These are phyloP conservation scores for Zygosaccharomyces sapae DNA, from an alignment of 1,139 yeast genomes.

Conservation along the genomic window DNA sequence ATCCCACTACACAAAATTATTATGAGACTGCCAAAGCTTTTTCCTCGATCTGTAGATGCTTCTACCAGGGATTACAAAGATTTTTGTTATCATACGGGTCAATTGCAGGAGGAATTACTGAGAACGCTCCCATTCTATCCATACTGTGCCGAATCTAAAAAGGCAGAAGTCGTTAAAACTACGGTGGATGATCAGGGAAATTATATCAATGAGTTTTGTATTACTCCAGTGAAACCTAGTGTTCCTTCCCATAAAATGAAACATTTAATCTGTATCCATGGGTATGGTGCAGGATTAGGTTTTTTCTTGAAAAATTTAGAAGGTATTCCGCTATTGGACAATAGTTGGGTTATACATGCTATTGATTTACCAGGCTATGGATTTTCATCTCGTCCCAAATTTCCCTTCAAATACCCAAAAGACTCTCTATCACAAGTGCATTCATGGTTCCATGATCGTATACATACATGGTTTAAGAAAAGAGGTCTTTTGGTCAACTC, in stretches of 20 bases:
- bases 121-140: conserved; percentile 40
- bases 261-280: conserved; percentile 66
- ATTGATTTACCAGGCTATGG: conserved; percentile 79
- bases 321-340: conserved; percentile 23
- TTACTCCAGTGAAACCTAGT: conserved; percentile 42
- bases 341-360: conserved; percentile 64
- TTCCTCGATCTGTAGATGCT: conserved; percentile 53
- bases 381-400: conserved; percentile 61
- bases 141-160: conserved; percentile 27
- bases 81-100: conserved; percentile 14
- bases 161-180: conserved; percentile 37
- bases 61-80: conserved; percentile 49
- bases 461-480: conserved; percentile 57
- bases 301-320: conserved; percentile 62
- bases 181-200: conserved; percentile 43
- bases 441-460: conserved; percentile 63
- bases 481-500: conserved; percentile 42
- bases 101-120: conserved; percentile 52
- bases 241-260: conserved; percentile 32
- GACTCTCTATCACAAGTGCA: conserved; percentile 43
- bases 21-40: conserved; percentile 40
- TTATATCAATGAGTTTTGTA: conserved; percentile 60
- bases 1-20: conserved; percentile 29
- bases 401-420: conserved; percentile 39
- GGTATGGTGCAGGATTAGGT: conserved; percentile 80